A percentile compares a stretch with the other conserved stretches of the same genome.
These are phyloP conservation scores for Boletales sp. DNA, from an alignment of 768 basidiomycete genomes.

Conservation along the genomic window DNA sequence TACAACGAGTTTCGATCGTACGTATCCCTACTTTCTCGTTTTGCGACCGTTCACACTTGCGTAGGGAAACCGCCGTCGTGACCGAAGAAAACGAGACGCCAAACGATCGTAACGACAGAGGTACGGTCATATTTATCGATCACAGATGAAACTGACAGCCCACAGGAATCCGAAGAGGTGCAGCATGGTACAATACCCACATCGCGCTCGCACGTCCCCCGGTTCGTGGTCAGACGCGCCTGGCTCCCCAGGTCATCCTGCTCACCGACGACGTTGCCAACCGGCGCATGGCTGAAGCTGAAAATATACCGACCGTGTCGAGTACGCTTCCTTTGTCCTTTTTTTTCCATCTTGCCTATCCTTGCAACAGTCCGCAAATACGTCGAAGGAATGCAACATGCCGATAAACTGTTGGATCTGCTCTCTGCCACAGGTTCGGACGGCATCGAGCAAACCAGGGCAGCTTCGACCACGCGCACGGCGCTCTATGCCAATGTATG, in stretches of 20 bases:
- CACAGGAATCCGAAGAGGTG: constrained; percentile 84
- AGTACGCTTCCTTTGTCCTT: constrained; percentile 37
- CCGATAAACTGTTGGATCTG: constrained; percentile 73
- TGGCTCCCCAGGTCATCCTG: constrained; percentile 64
- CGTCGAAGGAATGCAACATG: constrained; percentile 67
- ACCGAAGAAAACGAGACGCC: constrained; percentile 77
- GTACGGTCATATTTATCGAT: constrained; percentile 33
- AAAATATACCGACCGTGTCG: constrained; percentile 59
- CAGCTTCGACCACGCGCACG: constrained; percentile 48
- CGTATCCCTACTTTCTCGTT: constrained; percentile 25
- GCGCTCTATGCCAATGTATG: constrained; percentile 74
- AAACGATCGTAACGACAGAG: constrained; percentile 94
- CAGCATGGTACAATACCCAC: constrained; percentile 84
- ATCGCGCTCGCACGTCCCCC: constrained; percentile 50
- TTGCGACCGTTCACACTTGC: neutral
- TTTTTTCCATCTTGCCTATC: neutral
- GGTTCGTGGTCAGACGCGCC: constrained; percentile 46
- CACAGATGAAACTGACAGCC: neutral
- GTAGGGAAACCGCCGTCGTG: constrained; percentile 76
- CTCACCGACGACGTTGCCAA: constrained; percentile 91
- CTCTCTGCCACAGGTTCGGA: constrained; percentile 67
- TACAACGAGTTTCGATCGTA: constrained; percentile 86
- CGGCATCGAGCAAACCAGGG: constrained; percentile 60
- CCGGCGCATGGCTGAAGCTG: constrained; percentile 64
- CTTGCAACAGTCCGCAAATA: constrained; percentile 63